These are phyloP conservation scores for Talaromyces sp. DNA, from an alignment of 2,329 filamentous ascomycete genomes.

Conservation along the genomic window DNA sequence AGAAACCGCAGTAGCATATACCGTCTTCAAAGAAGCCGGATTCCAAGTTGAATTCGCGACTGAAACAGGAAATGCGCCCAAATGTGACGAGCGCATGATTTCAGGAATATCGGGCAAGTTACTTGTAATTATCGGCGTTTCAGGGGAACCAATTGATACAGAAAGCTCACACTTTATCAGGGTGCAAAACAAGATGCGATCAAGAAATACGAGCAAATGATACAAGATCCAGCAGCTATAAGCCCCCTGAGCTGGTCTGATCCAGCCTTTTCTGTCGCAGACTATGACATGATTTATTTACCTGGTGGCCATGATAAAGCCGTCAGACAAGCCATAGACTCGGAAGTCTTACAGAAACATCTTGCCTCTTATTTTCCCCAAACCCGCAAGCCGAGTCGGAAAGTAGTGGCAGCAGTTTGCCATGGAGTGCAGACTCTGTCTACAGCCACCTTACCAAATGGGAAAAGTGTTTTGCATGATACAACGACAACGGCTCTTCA, in stretches of 20 bases:
- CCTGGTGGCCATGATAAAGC: constrained; percentile 55
- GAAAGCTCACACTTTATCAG: constrained; percentile 24
- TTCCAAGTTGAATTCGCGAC: constrained; percentile 52
- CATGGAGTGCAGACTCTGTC: constrained; percentile 54
- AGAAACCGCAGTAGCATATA: constrained; percentile 53
- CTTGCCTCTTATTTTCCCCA: constrained; percentile 48
- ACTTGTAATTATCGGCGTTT: constrained; percentile 38
- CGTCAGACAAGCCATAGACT: constrained; percentile 52
- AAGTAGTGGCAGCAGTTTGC: constrained; percentile 50
- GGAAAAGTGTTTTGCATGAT: constrained; percentile 48
- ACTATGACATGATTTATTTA: constrained; percentile 50
- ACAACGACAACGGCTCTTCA: constrained; percentile 51
- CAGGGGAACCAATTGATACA: background rate
- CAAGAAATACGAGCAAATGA: constrained; percentile 46
- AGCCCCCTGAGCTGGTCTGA: constrained; percentile 47
- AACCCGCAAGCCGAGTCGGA: constrained; percentile 45
- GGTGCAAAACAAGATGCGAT: constrained; percentile 46
- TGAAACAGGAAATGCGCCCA: constrained; percentile 47
- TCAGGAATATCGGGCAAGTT: constrained; percentile 50
- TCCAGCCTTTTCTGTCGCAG: constrained; percentile 43
- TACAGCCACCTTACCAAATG: constrained; percentile 38
- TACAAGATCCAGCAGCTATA: constrained; percentile 40
- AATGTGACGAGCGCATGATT: constrained; percentile 51
- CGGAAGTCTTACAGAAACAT: constrained; percentile 43
- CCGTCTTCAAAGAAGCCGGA: constrained; percentile 47